Evolutionary conservation across 257 asterid genomes (phyloP).

Genomic region (Salvia hispanica): DNA sequence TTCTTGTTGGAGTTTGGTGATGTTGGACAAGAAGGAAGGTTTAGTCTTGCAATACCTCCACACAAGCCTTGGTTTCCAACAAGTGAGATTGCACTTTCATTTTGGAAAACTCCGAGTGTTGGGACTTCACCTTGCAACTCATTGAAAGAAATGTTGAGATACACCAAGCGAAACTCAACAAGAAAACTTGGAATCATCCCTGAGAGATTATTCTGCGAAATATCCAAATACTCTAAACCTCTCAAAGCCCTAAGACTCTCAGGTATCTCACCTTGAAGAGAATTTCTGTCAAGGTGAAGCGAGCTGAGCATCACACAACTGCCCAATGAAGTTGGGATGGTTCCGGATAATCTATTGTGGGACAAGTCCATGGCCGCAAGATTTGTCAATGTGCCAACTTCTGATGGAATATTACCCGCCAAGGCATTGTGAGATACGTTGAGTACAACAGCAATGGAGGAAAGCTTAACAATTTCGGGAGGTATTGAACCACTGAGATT

Average conservation of each 20-base stretch:
- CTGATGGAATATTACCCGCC: conserved; percentile 20
- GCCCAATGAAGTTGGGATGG: conserved; percentile 30
- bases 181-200: neutral
- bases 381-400: conserved; percentile 24
- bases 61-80: neutral
- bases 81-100: neutral
- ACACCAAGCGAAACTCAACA: neutral
- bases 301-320: conserved; percentile 15
- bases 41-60: neutral
- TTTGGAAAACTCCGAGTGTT: neutral
- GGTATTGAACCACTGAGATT: conserved; percentile 28
- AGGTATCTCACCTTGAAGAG: conserved; percentile 37
- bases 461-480: conserved; percentile 3
- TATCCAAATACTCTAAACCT: conserved; percentile 26
- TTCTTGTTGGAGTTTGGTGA: neutral
- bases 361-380: conserved; percentile 27
- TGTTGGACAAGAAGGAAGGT: neutral
- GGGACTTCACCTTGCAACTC: conserved; percentile 12
- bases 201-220: conserved; percentile 25
- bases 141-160: neutral
- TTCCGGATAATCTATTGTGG: conserved; percentile 33
- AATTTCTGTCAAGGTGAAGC: conserved; percentile 21
- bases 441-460: conserved; percentile 13
- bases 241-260: conserved; percentile 24
- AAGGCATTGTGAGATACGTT: conserved; percentile 18